Conservation (phyloP, 441 rosid species). For the Manihot esculenta region DNA sequence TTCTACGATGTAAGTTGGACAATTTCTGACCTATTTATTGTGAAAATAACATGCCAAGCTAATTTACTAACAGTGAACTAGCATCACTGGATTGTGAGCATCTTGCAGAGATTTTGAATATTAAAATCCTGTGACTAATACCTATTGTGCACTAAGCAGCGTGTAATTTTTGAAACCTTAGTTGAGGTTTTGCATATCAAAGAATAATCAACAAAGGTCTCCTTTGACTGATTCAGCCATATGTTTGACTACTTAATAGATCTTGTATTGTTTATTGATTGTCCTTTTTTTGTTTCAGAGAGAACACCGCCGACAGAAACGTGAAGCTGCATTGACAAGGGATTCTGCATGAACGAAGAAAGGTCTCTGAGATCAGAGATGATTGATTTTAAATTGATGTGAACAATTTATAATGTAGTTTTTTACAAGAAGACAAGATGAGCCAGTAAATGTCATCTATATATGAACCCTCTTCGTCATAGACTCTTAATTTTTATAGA, state of each 20-base stretch:
- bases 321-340: slow-evolving; percentile 30
- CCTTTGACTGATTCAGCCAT: neutral
- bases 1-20: too few species aligned
- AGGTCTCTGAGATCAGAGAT: neutral
- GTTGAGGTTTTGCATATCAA: slow-evolving; percentile 4
- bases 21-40: neutral
- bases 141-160: too few species aligned
- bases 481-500: too few species aligned
- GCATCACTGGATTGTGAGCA: too few species aligned
- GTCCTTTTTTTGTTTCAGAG: slow-evolving; percentile 27
- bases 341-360: slow-evolving; percentile 16
- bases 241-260: neutral
- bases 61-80: neutral
- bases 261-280: slow-evolving; percentile 6
- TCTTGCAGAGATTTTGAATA: too few species aligned
- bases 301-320: slow-evolving; percentile 31
- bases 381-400: neutral
- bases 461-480: neutral
- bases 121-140: too few species aligned
- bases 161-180: too few species aligned
- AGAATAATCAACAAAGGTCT: neutral
- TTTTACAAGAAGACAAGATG: neutral
- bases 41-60: neutral
- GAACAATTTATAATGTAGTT: neutral
- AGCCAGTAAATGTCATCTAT: neutral